Evolutionary conservation across 2,329 filamentous ascomycete species (phyloP), one percentile per base, ranked within the genome.

Genomic region (Plectosphaerella plurivora): DNA sequence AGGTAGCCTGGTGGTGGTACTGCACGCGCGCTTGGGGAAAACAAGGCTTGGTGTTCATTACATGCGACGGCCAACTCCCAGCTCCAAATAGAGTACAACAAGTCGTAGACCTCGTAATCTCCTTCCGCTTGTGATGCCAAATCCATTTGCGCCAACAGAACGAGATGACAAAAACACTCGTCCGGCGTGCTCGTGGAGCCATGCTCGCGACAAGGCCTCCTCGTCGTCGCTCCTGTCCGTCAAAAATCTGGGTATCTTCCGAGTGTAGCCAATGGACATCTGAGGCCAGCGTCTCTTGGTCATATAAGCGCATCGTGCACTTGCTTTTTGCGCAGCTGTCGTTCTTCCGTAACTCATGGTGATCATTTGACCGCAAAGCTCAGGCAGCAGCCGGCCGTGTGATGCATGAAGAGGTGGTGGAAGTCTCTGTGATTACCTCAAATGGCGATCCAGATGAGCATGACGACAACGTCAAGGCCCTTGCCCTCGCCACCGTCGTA

Each of bases 391-490:
- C 9, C 28, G 28, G 28, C 11, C 28, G 28, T 4, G 28, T 33
- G 28, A 33, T 18, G 16, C 41, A 12, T 3, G 37, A 8, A 8
- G 41, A 18, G 18, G 7, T 49, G 14, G 24, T 51, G 3, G 49
- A 44, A 28, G 35, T 10, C 12, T 49, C 24, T 3, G 41, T 20
- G 11, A 12, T 18, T 44, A 16, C 41, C 63, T 68, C 73, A 87
- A 61, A 88, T 77, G 47, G 81, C 84, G 60, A 94, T 83, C 89
- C 89, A 94, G 67, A 92, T 89, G 61, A 88, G 75, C 73, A 84
- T 86, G 63, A 88, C 77, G 52, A 88, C 83, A 49, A 88, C 81
- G 60, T 88, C 84, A 70, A 88, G 76, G 37, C 84, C 84, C 74
- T 85, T 86, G 63, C 69, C 73, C 68, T 85, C 82, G 55, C 82